Conservation (phyloP, 2,329 filamentous ascomycete species). For the Escovopsis sp. region DNA sequence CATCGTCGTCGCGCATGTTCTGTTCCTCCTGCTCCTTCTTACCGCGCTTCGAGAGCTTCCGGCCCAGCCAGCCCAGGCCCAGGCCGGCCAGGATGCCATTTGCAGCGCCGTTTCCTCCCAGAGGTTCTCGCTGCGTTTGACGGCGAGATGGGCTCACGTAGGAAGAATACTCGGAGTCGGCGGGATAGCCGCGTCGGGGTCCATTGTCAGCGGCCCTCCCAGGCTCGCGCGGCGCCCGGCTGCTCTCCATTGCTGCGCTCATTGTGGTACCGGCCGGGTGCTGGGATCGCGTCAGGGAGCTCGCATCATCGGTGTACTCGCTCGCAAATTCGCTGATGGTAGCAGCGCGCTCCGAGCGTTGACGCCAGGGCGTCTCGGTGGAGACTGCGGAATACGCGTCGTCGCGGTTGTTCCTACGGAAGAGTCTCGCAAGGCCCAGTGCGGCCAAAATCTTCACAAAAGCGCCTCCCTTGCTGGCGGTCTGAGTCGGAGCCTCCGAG, state of each 20-base stretch:
- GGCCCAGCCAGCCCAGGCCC: conserved; percentile 53
- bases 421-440: conserved; percentile 46
- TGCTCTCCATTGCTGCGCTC: conserved; percentile 29
- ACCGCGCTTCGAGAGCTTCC: conserved; percentile 43
- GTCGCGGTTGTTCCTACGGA: conserved; percentile 37
- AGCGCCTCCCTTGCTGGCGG: conserved; percentile 30
- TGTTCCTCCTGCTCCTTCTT: conserved; percentile 30
- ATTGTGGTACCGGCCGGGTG: conserved; percentile 28
- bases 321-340: conserved; percentile 35
- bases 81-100: conserved; percentile 45
- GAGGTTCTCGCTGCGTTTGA: conserved; percentile 26
- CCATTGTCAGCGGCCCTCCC: conserved; percentile 25
- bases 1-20: conserved; percentile 27
- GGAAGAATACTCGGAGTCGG: conserved; percentile 43
- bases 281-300: conserved; percentile 32
- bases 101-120: conserved; percentile 29
- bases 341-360: conserved; percentile 22
- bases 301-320: conserved; percentile 28
- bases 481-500: conserved; percentile 28
- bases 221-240: conserved; percentile 23
- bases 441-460: conserved; percentile 45
- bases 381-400: conserved; percentile 49
- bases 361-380: conserved; percentile 42
- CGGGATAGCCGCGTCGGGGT: conserved; percentile 26
- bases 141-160: conserved; percentile 48